Conservation (phyloP, 441 rosid species). For the Arabidopsis lyrata region DNA sequence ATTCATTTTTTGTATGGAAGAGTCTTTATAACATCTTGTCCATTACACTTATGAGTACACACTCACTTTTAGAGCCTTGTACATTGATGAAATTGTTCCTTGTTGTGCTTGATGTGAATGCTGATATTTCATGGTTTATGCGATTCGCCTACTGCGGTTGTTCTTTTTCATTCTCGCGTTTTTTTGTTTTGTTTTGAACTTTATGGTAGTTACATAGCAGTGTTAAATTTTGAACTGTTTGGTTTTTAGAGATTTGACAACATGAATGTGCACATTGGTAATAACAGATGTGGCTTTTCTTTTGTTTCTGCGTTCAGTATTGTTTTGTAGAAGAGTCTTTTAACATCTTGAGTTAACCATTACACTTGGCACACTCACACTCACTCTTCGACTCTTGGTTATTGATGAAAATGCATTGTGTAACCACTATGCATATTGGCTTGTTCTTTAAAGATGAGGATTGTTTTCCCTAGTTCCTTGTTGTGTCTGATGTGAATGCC, state of each 20-base stretch:
- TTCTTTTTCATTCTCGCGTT: neutral
- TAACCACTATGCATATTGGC: neutral
- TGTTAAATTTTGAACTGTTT: neutral
- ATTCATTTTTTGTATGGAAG: neutral
- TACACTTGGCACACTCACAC: too few relatives aligned
- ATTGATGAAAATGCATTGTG: neutral
- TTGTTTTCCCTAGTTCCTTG: slow-evolving; percentile 7
- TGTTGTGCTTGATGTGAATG: slow-evolving; percentile 9
- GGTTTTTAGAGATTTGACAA: too few relatives aligned
- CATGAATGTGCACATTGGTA: neutral
- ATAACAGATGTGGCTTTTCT: neutral
- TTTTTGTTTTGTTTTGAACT: neutral
- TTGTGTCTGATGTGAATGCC: slow-evolving; percentile 3
- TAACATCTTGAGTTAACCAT: too few relatives aligned
- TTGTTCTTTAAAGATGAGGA: neutral
- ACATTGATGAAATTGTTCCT: neutral
- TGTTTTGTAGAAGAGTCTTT: too few relatives aligned
- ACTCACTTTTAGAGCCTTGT: neutral
- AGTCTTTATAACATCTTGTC: neutral
- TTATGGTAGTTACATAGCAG: neutral
- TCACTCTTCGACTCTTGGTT: too few relatives aligned
- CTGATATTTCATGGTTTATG: neutral
- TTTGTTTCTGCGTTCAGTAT: too few relatives aligned
- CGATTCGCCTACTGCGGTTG: neutral
- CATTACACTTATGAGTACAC: neutral